Evolutionary conservation across 2,329 filamentous ascomycete species (phyloP), one percentile per base, ranked within the genome.

Genomic region (Pseudocercospora macadamiae): DNA sequence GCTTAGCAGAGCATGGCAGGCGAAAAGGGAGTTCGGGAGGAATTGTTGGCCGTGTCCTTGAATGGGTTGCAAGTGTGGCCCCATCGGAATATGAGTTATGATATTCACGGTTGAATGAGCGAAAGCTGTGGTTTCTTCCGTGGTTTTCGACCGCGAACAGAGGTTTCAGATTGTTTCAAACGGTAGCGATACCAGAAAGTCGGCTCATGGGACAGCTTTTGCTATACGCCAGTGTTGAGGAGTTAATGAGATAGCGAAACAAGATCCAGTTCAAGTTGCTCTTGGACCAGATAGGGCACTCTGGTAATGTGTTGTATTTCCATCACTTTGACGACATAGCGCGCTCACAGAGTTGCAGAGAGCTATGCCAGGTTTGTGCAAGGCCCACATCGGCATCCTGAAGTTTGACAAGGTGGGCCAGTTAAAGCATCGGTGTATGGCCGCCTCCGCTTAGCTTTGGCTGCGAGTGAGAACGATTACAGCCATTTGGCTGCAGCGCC

Each of bases 241-340:
- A n/a, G n/a, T n/a, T n/a, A n/a, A n/a, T n/a, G n/a, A n/a, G n/a
- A 32, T 21, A 23, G 12, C 12, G n/a, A 45, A 3, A 10, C n/a
- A 8, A 16, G n/a, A 10, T 8, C 16, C 26, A 21, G 10, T 5
- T 49, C 23, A 4, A 49, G 45, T 18, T 49, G 7, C 45, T n/a
- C 25, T 16, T 8, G 47, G 19, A 9, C 26, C 42, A 18, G 42
- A 21, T 30, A 10, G n/a, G 8, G 26, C 8, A 26, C n/a, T n/a
- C 2, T 30, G 18, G 45, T 34, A 9, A 14, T 9, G 30, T 21
- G 47, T 49, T 16, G 9, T 21, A 47, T 49, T 32, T 21, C 19
- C 47, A 34, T 49, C 47, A 49, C 23, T 16, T 49, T 49, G 47
- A 49, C 47, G 47, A 49, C 47, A 49, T 34, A 23, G 26, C 47